These are phyloP conservation scores for Scutellaria galericulata DNA, from an alignment of 257 asterid genomes.

Conservation along the genomic window DNA sequence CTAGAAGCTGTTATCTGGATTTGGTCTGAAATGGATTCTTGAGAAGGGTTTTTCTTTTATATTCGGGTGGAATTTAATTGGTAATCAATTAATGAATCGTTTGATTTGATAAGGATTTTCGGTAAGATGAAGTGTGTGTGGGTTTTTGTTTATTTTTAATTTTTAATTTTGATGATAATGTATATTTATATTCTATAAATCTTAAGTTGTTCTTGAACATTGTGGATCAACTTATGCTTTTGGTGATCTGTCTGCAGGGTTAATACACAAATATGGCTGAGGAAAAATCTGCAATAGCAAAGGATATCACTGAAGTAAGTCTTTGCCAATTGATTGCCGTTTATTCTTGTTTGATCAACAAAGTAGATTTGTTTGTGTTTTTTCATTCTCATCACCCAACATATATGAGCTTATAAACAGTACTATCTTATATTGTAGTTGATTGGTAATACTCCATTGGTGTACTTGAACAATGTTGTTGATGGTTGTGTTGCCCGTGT, in stretches of 20 bases:
- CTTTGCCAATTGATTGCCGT: conserved; percentile 25
- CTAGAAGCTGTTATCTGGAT: conserved; percentile 2
- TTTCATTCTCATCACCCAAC: background rate
- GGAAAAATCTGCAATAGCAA: conserved; percentile 73
- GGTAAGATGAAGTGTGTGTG: background rate
- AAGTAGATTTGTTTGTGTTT: conserved; percentile 8
- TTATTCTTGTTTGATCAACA: conserved; percentile 20
- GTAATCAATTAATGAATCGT: background rate
- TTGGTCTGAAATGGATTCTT: conserved; percentile 16
- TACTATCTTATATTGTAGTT: conserved; percentile 52
- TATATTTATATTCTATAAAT: conserved; percentile 19
- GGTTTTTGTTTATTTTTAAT: background rate
- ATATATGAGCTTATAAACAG: conserved; percentile 14
- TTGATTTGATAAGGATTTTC: conserved; percentile 23
- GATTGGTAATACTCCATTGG: conserved; percentile 95
- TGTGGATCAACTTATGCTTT: conserved; percentile 10
- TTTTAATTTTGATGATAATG: conserved; percentile 11
- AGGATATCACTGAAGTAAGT: conserved; percentile 93
- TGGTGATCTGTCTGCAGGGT: conserved; percentile 47
- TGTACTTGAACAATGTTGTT: conserved; percentile 82
- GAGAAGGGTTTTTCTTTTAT: background rate
- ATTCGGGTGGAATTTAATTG: background rate
- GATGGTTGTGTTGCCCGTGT: conserved; percentile 95
- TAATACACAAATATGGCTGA: conserved; percentile 55
- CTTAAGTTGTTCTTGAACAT: background rate